Evolutionary conservation across 441 rosid genomes (phyloP).

Genomic region (Metrosideros polymorpha): DNA sequence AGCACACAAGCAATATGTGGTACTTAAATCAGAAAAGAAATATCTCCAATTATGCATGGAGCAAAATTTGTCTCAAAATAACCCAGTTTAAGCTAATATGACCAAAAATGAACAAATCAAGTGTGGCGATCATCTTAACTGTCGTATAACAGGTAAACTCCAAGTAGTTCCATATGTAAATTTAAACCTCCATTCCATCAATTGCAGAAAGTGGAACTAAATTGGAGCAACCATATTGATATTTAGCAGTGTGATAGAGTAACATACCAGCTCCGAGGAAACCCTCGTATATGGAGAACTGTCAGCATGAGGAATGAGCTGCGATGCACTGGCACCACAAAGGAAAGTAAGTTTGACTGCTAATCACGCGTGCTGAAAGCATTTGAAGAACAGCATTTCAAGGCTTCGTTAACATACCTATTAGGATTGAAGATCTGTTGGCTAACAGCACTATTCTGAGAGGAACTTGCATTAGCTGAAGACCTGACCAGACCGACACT

Average conservation of each 20-base stretch:
- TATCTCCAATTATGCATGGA: neutral
- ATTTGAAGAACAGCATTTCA: neutral
- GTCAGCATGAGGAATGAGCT: constrained; percentile 14
- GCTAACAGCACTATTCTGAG: constrained; percentile 12
- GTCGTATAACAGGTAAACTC: too few relatives aligned
- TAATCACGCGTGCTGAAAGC: neutral
- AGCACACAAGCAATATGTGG: neutral
- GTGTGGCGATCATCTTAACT: too few relatives aligned
- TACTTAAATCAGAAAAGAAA: neutral
- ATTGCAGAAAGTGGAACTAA: neutral
- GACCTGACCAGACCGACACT: constrained; percentile 7
- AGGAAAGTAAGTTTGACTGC: neutral
- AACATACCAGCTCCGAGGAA: constrained; percentile 58
- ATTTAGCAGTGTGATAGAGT: neutral
- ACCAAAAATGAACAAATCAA: neutral
- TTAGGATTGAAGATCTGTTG: constrained; percentile 14
- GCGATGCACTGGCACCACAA: constrained; percentile 31
- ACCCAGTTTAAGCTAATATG: neutral
- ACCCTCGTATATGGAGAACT: constrained; percentile 35
- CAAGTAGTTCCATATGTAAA: too few relatives aligned
- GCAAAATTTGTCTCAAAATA: neutral
- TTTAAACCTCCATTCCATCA: too few relatives aligned
- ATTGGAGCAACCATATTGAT: neutral
- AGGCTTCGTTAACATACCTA: neutral
- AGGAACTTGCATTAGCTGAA: constrained; percentile 15